Evolutionary conservation across 768 basidiomycete species (phyloP), one percentile per base, ranked within the genome.

Genomic region (Saitozyma sp.): DNA sequence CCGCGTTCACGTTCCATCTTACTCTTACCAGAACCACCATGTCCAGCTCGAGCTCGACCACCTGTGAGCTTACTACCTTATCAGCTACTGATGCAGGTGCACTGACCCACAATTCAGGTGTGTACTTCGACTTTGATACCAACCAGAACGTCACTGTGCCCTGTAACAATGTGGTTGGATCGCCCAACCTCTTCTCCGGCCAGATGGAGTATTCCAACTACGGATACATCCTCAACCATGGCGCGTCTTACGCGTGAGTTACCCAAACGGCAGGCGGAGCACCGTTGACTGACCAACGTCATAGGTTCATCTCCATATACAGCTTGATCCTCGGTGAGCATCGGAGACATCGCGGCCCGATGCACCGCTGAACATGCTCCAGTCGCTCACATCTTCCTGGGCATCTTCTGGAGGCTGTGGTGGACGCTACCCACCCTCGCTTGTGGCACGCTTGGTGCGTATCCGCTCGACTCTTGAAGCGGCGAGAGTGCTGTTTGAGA

Each of bases 371-470:
- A 29, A 29, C 20, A 29, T 16, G 11, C 13, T 19, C 6, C 57
- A 65, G 58, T 63, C 54, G 51, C 48, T 13, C 67, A 68, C 42
- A 7, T 68, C 17, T 6, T 62, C 6, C 50, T 68, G 39, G 61
- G 58, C 37, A 40, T 59, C 3, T 61, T 51, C 42, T 57, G 46
- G 39, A 56, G 39, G 45, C 37, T 37, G 19, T 63, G 68, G 62
- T 75, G 68, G 68, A 59, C 61, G 8, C 17, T 71, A 6, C 60
- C 59, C 7, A 71, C 70, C 11, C 41, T 71, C 29, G 40, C 48
- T 52, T 56, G 52, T 39, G 64, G 67, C 16, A 42, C 61, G 20
- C 38, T 54, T 42, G 48, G 64, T n/a, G n/a, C n/a, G n/a, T n/a
- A n/a, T n/a, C n/a, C n/a, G n/a, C n/a, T n/a, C n/a, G n/a, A n/a